Base-by-base conservation (phyloP, 257 asterid genomes). In the Nicotiana obtusifolia region DNA sequence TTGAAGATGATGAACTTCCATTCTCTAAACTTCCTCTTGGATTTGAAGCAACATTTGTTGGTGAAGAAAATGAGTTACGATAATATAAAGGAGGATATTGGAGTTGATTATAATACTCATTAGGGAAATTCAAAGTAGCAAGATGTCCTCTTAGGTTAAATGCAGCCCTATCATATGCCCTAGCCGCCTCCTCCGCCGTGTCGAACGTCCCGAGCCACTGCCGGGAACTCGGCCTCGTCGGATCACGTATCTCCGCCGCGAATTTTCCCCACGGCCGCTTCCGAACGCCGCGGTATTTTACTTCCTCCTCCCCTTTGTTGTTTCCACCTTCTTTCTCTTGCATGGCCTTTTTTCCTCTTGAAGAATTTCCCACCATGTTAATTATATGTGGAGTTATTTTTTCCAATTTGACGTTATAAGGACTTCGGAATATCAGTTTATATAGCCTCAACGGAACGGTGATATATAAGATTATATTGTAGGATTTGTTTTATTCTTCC, bases 181-280 rank as follows among this genome's bases (percentile, higher is more conserved):
- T 78, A 8, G 94, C 94, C 0, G 97, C 97, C 64, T 87, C 97
- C 85, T 89, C 94, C 4, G 97, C 91, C 0, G 88, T 89, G 59
- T 90, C 92, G 8, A 92, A 92, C 2, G 97, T 92, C 0, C 97
- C 95, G 0, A 92, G 92, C 94, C 97, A 92, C 49, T 86, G 20
- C 0, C 94, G 89, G 1, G 89, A 89, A 0, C 97, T 89, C 52
- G 83, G 87, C 2, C 88, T 88, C 0, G 88, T 86, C 4, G 97
- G 92, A 37, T 92, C 92, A 0, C 97, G 93, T 64, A 92, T 92
- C 91, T 92, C 97, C 22, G 97, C 93, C 49, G 94, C 97, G 3
- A 84, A 90, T 69, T 90, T 92, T 30, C 94, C 94, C 94, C 94
- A 90, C 1, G 94, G 91, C 78, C 93, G 85, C 80, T 84, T 84